These are phyloP conservation scores for Geum urbanum DNA, from an alignment of 306 rosid genomes.

Conservation along the genomic window DNA sequence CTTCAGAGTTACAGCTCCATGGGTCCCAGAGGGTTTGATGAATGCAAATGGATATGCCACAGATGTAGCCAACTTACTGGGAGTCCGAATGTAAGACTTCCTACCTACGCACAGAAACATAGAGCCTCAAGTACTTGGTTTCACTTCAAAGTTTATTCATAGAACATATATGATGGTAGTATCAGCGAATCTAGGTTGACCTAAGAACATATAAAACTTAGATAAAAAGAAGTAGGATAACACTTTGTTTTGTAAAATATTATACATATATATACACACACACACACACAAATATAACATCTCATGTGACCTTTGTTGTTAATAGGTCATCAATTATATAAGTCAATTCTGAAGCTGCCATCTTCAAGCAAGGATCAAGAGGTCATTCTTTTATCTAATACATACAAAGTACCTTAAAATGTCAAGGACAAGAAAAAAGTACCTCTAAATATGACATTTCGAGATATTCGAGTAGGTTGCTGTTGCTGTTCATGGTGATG, in stretches of 20 bases:
- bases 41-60: slow-evolving; percentile 93
- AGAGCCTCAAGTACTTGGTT: slow-evolving; percentile 19
- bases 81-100: slow-evolving; percentile 62
- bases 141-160: slow-evolving; percentile 13
- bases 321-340: neutral
- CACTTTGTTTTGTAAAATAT: neutral
- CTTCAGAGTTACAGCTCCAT: slow-evolving; percentile 85
- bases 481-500: neutral
- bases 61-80: slow-evolving; percentile 61
- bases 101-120: slow-evolving; percentile 51
- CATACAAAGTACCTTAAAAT: slow-evolving; percentile 8
- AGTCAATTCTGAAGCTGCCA: slow-evolving; percentile 12
- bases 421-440: slow-evolving; percentile 16
- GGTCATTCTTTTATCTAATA: neutral
- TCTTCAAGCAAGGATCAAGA: slow-evolving; percentile 1
- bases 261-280: too few relatives aligned
- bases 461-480: slow-evolving; percentile 37
- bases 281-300: neutral
- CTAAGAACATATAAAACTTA: neutral
- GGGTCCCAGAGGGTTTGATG: slow-evolving; percentile 74
- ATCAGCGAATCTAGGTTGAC: slow-evolving; percentile 6
- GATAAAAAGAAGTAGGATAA: neutral
- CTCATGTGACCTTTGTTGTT: slow-evolving; percentile 4
- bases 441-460: slow-evolving; percentile 72
- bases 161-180: neutral